Percentiles rank a stretch among this genome's conserved stretches.
These are phyloP conservation scores for Mangifera indica DNA, from an alignment of 345 rosid genomes.

Conservation along the genomic window DNA sequence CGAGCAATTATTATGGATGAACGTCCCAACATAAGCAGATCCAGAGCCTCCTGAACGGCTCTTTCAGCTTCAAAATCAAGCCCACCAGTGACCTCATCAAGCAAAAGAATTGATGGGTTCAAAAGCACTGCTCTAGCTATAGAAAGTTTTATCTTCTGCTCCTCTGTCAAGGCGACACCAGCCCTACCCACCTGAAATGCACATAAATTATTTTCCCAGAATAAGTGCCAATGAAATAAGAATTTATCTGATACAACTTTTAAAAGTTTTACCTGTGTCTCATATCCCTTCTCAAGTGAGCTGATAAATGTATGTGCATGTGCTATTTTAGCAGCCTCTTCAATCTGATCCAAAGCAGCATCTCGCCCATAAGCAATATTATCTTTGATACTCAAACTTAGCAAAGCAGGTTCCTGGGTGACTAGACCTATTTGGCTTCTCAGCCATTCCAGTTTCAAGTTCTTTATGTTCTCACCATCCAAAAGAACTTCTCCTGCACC, in stretches of 20 bases:
- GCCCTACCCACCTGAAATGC: slow-evolving; percentile 81
- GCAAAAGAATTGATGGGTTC: slow-evolving; percentile 84
- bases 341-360: slow-evolving; percentile 80
- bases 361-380: slow-evolving; percentile 90
- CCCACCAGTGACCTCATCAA: slow-evolving; percentile 98
- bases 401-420: slow-evolving; percentile 95
- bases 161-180: slow-evolving; percentile 83
- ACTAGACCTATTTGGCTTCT: slow-evolving; percentile 97
- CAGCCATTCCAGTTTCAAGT: slow-evolving; percentile 84
- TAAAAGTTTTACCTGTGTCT: slow-evolving; percentile 62
- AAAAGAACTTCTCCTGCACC: slow-evolving; percentile 96
- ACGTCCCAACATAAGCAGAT: slow-evolving; percentile 95
- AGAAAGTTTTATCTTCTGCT: slow-evolving; percentile 89
- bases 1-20: slow-evolving; percentile 97
- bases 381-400: slow-evolving; percentile 83
- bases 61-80: slow-evolving; percentile 98
- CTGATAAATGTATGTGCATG: slow-evolving; percentile 94
- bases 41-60: slow-evolving; percentile 88
- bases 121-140: slow-evolving; percentile 98
- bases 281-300: slow-evolving; percentile 84
- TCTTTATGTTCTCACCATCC: slow-evolving; percentile 95
- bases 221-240: not conserved
- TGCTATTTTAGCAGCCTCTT: slow-evolving; percentile 95
- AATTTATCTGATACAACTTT: slow-evolving; percentile 3
- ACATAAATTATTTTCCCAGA: slow-evolving; percentile 15